These are phyloP conservation scores for Cladophialophora immunda DNA, from an alignment of 2,329 filamentous ascomycete genomes.

Conservation along the genomic window DNA sequence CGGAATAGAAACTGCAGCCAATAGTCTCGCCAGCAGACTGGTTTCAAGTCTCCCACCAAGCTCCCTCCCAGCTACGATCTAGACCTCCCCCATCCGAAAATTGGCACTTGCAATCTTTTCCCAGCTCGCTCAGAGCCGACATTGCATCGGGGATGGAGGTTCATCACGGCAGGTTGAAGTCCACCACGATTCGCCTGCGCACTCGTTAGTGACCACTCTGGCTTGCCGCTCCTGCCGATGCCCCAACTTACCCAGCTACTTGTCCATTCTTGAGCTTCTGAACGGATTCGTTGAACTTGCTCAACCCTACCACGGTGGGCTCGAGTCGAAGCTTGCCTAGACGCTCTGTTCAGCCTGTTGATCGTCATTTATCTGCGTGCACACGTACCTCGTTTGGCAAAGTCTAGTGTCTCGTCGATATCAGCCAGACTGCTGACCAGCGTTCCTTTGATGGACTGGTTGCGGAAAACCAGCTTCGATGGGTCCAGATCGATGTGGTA, in stretches of 20 bases:
- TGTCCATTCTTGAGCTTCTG: constrained; percentile 41
- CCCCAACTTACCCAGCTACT: constrained; percentile 38
- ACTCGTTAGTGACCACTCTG: constrained; percentile 24
- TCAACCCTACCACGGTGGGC: constrained; percentile 39
- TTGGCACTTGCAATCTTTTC: neutral
- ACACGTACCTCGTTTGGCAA: constrained; percentile 35
- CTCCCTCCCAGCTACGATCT: neutral
- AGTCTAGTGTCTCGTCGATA: constrained; percentile 38
- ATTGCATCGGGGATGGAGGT: neutral
- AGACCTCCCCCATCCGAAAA: neutral
- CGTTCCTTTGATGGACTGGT: constrained; percentile 36
- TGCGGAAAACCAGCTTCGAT: constrained; percentile 32
- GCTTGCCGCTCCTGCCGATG: neutral
- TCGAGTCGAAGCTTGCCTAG: constrained; percentile 39
- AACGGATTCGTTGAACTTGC: constrained; percentile 39
- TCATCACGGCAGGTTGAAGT: constrained; percentile 39
- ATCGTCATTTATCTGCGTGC: neutral
- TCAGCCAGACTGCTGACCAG: constrained; percentile 34
- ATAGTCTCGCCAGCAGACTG: neutral
- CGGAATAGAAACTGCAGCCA: constrained; percentile 11
- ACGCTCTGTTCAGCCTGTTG: neutral
- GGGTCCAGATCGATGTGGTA: constrained; percentile 37
- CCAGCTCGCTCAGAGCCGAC: neutral
- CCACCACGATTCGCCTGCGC: constrained; percentile 39
- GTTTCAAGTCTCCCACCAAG: neutral